Evolutionary conservation across 345 rosid species (phyloP), one percentile per base, ranked within the genome.

Genomic region (Eucalyptus sideroxylon): DNA sequence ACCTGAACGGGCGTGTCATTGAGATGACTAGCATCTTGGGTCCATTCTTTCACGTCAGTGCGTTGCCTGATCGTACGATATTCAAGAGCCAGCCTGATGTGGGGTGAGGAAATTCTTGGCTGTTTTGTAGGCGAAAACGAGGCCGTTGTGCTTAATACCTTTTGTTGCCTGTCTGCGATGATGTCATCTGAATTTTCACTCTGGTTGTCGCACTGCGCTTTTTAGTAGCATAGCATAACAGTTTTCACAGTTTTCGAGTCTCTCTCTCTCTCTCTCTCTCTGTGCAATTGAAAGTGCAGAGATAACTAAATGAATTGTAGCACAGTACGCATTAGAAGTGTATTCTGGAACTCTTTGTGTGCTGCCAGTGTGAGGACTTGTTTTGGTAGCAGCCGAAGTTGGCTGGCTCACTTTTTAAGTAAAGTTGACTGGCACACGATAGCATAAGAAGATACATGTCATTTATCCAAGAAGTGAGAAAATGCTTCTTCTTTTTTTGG

Each of bases 1-100:
- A 96, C 90, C 91, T 96, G 95, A 97, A 97, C 87, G 99, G 99
- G 31, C 93, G 99, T 86, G 99, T 94, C 65, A 96, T 96, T 49
- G 99, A 98, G 94, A 93, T 98, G 98, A 97, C 99, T 1, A 98
- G 99, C 91, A 96, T 98, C 93, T 92, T 98, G 88, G 99, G 99
- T 9, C 99, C 99, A 42, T 98, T 97, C 91, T 96, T 98, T 88
- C 99, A 96, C 91, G 96, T 97, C n/a, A 98, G 99, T 87, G 98
- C 99, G 19, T 89, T 96, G 94, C 99, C 96, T 17, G 99, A 98
- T 94, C 93, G 93, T 42, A 85, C 94, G 49, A 94, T 94, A 86
- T 98, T 98, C 93, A 96, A 96, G 96, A 95, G 96, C 94, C 97
- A 94, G 89, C 99, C 99, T 49, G 99, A 98, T 93, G 98, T 98